Evolutionary conservation across 495 filamentous ascomycete genomes (phyloP), one percentile per base, ranked within the genome.

Genomic region (Cudoniella acicularis): DNA sequence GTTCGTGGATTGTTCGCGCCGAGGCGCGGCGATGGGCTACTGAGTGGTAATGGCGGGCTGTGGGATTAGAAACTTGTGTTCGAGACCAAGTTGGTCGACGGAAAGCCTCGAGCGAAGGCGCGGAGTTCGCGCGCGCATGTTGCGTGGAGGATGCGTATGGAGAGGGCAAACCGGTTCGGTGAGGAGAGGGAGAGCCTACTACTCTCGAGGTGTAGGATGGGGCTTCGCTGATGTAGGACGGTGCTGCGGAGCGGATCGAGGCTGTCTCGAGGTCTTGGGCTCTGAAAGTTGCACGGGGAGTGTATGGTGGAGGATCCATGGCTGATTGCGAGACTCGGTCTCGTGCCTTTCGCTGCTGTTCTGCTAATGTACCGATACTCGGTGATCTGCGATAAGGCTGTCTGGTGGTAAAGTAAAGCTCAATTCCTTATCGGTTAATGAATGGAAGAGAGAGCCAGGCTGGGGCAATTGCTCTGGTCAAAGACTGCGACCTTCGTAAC

Each of bases 191-290:
- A 24, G 30, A 25, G 53, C 21, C 3, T 49, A 27, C 13, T 24
- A 55, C 45, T 24, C 26, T 24, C 27, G 43, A 10, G n/a, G 43
- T 40, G 52, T 79, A 81, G 10, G 76, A 78, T 6, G 78, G 77
- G 3, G 77, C 76, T 2, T 75, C 75, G 20, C 76, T 78, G 49
- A 45, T 41, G 36, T 81, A 80, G 8, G 79, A 80, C 1, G 79
- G 79, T 2, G 77, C 76, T 2, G 76, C 75, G n/a, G 77, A 79
- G 43, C 72, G 72, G 50, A 79, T 75, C 18, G 77, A 81, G 8
- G 76, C 76, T n/a, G 78, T 79, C 60, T 80, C 78, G 43, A 77
- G 77, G 62, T 79, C 77, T 52, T 76, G 76, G 0, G 72, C 55
- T 22, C 66, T 63, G 18, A 78, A 67, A 6, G 67, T 67, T 10